Conservation (phyloP, 805 yeast species). For the Wickerhamiella vanderwaltii region DNA sequence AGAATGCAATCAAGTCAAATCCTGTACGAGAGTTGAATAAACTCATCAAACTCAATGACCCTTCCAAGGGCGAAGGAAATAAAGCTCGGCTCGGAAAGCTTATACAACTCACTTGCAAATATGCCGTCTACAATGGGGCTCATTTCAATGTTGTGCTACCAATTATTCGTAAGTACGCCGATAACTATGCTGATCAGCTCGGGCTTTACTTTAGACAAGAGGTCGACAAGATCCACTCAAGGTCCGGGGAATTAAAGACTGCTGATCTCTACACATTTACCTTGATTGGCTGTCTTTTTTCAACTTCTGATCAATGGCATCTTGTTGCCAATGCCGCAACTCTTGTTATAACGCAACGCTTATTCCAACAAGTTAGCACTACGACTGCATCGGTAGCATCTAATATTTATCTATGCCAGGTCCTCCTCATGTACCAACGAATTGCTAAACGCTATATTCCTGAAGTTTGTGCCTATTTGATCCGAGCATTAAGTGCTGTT, state of each 20-base stretch:
- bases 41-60: conserved; percentile 52
- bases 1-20: conserved; percentile 12
- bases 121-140: conserved; percentile 26
- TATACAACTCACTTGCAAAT: conserved; percentile 51
- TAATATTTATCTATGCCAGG: conserved; percentile 56
- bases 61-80: conserved; percentile 70
- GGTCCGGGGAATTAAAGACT: conserved; percentile 21
- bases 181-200: conserved; percentile 49
- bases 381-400: conserved; percentile 37
- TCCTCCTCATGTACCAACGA: conserved; percentile 60
- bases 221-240: conserved; percentile 39
- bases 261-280: conserved; percentile 58
- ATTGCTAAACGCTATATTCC: conserved; percentile 73
- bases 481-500: conserved; percentile 23
- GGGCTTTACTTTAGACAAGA: conserved; percentile 51
- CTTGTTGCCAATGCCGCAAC: conserved; percentile 75
- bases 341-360: conserved; percentile 56
- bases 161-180: conserved; percentile 40
- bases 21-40: conserved; percentile 31
- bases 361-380: conserved; percentile 40
- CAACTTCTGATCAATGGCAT: conserved; percentile 94
- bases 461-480: conserved; percentile 46
- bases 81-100: conserved; percentile 58
- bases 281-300: conserved; percentile 64
- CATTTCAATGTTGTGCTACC: conserved; percentile 3